A percentile compares a stretch with the other conserved stretches of the same genome.
These are phyloP conservation scores for Oenanthe javanica DNA, from an alignment of 140 eudicot genomes.

Conservation along the genomic window DNA sequence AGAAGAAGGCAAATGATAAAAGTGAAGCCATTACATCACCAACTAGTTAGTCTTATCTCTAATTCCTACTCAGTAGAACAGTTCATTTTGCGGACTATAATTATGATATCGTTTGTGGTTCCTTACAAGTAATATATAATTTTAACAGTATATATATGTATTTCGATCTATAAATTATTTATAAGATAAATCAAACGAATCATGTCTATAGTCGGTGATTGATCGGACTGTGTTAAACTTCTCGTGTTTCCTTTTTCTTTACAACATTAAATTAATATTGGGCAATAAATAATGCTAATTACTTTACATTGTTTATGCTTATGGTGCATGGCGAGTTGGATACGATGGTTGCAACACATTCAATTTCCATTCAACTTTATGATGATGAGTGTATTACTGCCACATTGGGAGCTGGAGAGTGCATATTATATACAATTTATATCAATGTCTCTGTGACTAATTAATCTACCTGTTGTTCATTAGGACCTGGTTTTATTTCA, in stretches of 20 bases:
- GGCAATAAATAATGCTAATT: neutral
- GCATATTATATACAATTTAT: neutral
- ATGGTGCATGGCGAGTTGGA: slow-evolving; percentile 11
- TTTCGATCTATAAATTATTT: too few relatives aligned
- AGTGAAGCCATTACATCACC: neutral
- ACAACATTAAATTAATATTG: neutral
- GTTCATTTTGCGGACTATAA: neutral
- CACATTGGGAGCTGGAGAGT: neutral
- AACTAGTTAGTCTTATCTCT: neutral
- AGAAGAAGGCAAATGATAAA: neutral
- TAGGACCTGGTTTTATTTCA: too few relatives aligned
- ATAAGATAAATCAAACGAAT: too few relatives aligned
- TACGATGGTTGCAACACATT: neutral
- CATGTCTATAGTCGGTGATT: neutral
- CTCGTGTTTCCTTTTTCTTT: neutral
- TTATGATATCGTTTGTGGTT: neutral
- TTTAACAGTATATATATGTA: too few relatives aligned
- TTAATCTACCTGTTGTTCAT: too few relatives aligned
- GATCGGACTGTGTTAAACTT: neutral
- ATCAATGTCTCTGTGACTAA: too few relatives aligned
- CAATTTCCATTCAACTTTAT: neutral
- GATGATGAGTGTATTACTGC: neutral
- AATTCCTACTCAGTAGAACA: neutral
- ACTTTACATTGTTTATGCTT: neutral
- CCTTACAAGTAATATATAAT: too few relatives aligned